These are phyloP conservation scores for Entophlyctis helioformis DNA, from an alignment of 192 early-diverging fungal genomes.

Conservation along the genomic window DNA sequence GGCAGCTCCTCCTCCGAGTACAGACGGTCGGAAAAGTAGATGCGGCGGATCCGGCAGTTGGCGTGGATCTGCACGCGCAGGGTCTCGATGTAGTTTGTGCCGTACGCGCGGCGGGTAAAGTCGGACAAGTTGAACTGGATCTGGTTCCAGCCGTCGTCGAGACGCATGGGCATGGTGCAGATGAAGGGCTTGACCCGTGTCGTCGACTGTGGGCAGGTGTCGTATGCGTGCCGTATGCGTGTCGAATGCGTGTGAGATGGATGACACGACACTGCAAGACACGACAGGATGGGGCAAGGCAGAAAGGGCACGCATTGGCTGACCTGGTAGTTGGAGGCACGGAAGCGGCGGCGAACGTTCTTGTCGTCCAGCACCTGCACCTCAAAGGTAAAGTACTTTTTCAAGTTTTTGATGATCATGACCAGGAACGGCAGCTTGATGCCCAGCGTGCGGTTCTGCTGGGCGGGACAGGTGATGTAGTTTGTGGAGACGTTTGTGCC, in stretches of 20 bases:
- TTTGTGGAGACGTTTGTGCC: conserved; percentile 70
- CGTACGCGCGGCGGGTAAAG: conserved; percentile 77
- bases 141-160: conserved; percentile 96
- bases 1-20: conserved; percentile 88
- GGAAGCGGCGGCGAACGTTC: conserved; percentile 64
- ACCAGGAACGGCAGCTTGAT: conserved; percentile 86
- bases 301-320: neutral
- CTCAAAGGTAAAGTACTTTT: conserved; percentile 88
- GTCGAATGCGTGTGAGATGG: too few relatives aligned
- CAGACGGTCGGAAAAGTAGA: conserved; percentile 86
- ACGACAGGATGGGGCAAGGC: neutral
- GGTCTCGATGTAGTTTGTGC: conserved; percentile 79
- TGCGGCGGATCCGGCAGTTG: conserved; percentile 72
- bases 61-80: conserved; percentile 83
- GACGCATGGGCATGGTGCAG: conserved; percentile 81
- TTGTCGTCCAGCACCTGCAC: conserved; percentile 80
- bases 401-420: conserved; percentile 77
- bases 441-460: conserved; percentile 63
- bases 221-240: too few relatives aligned
- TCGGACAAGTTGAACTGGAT: conserved; percentile 82
- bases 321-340: conserved; percentile 87
- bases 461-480: conserved; percentile 78
- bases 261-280: too few relatives aligned
- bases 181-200: conserved; percentile 80
- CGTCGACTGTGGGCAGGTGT: too few relatives aligned